phyloP scores from a whole-genome alignment of 1,139 yeast genomes.

The Sugiyamaella novakii region DNA sequence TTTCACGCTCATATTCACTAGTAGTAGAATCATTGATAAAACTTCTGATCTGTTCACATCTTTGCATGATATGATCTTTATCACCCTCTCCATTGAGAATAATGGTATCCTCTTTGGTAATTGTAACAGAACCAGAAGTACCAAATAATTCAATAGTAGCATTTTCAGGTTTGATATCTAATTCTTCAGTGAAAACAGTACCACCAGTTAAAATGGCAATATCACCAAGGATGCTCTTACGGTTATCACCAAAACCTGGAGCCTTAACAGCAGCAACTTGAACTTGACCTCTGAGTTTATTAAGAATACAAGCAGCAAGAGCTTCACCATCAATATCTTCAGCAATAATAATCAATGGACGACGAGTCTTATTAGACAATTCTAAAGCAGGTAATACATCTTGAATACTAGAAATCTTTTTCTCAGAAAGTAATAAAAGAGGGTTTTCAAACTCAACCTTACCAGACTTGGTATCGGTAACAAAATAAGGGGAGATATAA shows the following conservation, averaged over 20 bases:
- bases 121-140: constrained; percentile 87
- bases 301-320: constrained; percentile 96
- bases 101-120: constrained; percentile 97
- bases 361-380: constrained; percentile 90
- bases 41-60: constrained; percentile 96
- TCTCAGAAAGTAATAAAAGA: constrained; percentile 82
- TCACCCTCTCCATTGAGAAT: constrained; percentile 93
- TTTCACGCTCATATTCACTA: constrained; percentile 95
- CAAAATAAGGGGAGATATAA: constrained; percentile 95
- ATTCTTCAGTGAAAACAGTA: constrained; percentile 97
- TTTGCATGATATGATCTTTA: constrained; percentile 81
- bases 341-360: constrained; percentile 92
- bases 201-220: constrained; percentile 97
- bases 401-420: constrained; percentile 90
- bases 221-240: constrained; percentile 97
- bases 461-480: constrained; percentile 94
- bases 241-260: constrained; percentile 99
- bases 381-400: constrained; percentile 94
- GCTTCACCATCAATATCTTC: constrained; percentile 99
- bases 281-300: constrained; percentile 98
- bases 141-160: constrained; percentile 88
- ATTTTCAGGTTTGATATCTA: constrained; percentile 96
- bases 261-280: constrained; percentile 99
- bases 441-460: constrained; percentile 98
- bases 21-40: constrained; percentile 72